Percentiles rank a stretch among this genome's conserved stretches.
phyloP scores from a whole-genome alignment of 768 basidiomycete species.

The Mycena floridula region DNA sequence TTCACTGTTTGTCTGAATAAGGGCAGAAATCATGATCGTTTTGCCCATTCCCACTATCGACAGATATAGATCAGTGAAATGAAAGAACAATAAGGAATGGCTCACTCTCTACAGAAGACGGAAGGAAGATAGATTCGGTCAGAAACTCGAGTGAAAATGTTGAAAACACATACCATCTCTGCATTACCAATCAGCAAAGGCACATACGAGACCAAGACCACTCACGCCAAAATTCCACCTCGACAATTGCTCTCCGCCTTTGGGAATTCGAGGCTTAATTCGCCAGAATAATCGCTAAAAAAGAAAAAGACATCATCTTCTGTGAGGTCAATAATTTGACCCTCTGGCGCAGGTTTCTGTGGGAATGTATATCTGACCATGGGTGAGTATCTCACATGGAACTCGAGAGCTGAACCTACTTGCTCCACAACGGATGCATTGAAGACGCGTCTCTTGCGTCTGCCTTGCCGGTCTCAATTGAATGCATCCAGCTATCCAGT shows the following conservation, averaged over 20 bases:
- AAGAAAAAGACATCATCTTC: constrained; percentile 77
- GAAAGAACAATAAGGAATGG: constrained; percentile 3
- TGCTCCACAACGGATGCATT: constrained; percentile 93
- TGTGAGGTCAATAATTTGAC: constrained; percentile 70
- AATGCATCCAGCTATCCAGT: constrained; percentile 80
- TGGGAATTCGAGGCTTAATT: constrained; percentile 81
- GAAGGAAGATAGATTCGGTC: constrained; percentile 1
- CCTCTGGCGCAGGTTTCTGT: constrained; percentile 40
- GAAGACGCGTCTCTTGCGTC: constrained; percentile 64
- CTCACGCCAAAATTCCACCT: constrained; percentile 90
- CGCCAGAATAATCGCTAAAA: constrained; percentile 89
- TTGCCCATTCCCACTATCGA: constrained; percentile 89
- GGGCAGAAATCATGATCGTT: constrained; percentile 87
- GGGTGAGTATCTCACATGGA: constrained; percentile 7
- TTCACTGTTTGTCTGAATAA: constrained; percentile 74
- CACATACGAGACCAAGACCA: constrained; percentile 7
- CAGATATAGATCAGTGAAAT: constrained; percentile 3
- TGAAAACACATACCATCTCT: constrained; percentile 32
- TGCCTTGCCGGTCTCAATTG: constrained; percentile 69
- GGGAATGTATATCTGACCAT: constrained; percentile 67
- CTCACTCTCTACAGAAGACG: constrained; percentile 42
- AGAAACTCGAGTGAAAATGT: constrained; percentile 2
- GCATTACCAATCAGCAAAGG: constrained; percentile 1
- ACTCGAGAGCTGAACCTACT: constrained; percentile 42
- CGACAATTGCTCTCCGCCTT: constrained; percentile 67